Conservation (phyloP, 2,329 filamentous ascomycete genomes). For the Bipolaris oryzae region DNA sequence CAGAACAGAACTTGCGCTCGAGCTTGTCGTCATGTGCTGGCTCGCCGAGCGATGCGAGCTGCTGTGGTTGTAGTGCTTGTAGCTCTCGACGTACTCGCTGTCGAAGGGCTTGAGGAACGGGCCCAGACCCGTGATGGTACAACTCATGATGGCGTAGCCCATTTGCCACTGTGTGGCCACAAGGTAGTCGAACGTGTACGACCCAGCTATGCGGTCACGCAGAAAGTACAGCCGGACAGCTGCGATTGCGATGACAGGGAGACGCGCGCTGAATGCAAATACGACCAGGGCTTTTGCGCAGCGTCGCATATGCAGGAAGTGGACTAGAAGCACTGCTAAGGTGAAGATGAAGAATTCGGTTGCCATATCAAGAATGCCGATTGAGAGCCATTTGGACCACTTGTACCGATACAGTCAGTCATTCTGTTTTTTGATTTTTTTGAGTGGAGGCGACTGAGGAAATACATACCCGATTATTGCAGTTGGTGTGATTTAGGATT, state of each 20-base stretch:
- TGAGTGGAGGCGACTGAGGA: neutral
- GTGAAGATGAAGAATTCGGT: conserved; percentile 38
- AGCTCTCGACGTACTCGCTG: conserved; percentile 29
- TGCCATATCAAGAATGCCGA: conserved; percentile 35
- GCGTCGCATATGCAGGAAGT: conserved; percentile 36
- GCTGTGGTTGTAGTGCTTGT: conserved; percentile 20
- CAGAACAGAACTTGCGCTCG: neutral
- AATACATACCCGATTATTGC: conserved; percentile 31
- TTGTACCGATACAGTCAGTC: conserved; percentile 5
- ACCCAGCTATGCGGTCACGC: conserved; percentile 20
- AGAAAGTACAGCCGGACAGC: conserved; percentile 37
- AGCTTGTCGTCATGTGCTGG: neutral
- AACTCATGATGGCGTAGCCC: conserved; percentile 44
- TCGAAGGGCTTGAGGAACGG: conserved; percentile 44
- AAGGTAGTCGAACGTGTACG: conserved; percentile 33
- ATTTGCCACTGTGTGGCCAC: conserved; percentile 45
- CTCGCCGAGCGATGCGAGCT: conserved; percentile 1
- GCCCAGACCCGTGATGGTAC: conserved; percentile 40
- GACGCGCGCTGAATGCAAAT: conserved; percentile 38
- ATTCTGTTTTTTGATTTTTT: no score
- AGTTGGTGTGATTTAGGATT: conserved; percentile 22
- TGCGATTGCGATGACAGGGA: conserved; percentile 36
- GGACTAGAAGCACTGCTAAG: conserved; percentile 34
- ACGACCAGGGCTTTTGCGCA: conserved; percentile 36
- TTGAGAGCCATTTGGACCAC: conserved; percentile 40